phyloP scores from a whole-genome alignment of 1,284 basidiomycete species.

The Apiotrichum porosum region DNA sequence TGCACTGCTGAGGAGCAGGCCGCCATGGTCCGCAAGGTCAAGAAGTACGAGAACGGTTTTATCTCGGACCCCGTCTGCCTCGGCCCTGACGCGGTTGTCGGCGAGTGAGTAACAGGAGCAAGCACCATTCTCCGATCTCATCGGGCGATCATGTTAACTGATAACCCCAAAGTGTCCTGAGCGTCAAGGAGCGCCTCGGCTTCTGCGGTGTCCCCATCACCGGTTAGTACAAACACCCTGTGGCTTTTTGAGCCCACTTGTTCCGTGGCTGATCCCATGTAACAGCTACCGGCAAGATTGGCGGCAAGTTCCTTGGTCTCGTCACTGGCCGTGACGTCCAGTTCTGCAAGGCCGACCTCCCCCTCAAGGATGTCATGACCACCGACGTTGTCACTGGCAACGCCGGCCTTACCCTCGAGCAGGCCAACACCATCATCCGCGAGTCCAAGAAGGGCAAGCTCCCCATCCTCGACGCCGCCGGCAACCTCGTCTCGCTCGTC shows the following conservation, averaged over 20 bases:
- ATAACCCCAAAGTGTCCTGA: slow-evolving; percentile 58
- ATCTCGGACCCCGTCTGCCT: slow-evolving; percentile 91
- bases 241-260: neutral
- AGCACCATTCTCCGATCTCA: no score
- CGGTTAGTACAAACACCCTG: slow-evolving; percentile 50
- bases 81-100: slow-evolving; percentile 70
- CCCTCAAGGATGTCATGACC: slow-evolving; percentile 89
- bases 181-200: slow-evolving; percentile 86
- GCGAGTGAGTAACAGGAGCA: slow-evolving; percentile 62
- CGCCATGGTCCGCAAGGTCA: slow-evolving; percentile 93
- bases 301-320: slow-evolving; percentile 90
- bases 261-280: slow-evolving; percentile 1
- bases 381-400: slow-evolving; percentile 73
- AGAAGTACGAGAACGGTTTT: slow-evolving; percentile 98
- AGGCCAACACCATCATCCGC: slow-evolving; percentile 92
- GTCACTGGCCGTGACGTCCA: slow-evolving; percentile 96
- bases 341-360: slow-evolving; percentile 68
- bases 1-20: slow-evolving; percentile 84
- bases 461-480: slow-evolving; percentile 73
- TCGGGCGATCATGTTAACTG: neutral
- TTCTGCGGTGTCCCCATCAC: slow-evolving; percentile 99
- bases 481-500: slow-evolving; percentile 77
- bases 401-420: slow-evolving; percentile 78
- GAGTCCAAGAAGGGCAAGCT: slow-evolving; percentile 98
- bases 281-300: slow-evolving; percentile 76